Base-by-base conservation (phyloP, 2,329 filamentous ascomycete genomes). In the Talaromyces sp. region DNA sequence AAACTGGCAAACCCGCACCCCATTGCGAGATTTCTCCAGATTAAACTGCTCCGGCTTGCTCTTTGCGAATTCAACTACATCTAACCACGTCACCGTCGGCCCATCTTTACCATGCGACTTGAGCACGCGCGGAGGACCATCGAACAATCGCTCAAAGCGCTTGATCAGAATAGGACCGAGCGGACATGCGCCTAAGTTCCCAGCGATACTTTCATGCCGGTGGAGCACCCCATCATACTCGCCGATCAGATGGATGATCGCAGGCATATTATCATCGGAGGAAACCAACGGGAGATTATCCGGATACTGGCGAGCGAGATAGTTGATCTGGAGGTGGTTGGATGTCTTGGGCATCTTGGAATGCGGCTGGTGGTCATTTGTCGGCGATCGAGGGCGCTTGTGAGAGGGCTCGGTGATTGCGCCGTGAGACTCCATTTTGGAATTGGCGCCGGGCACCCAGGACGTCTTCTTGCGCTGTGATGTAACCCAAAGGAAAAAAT, bases 151-250 rank as follows among this genome's bases (percentile, higher is more conserved):
- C 70, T 96, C 91, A 69, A 96, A 91, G 37, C 90, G 87, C 73
- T 91, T 91, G 64, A 96, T 84, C 57, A 96, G 76, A 47, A 92
- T 90, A 20, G 90, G 90, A 0, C 89, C 90, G 1, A 91, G 84
- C 16, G 92, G 86, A 61, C 90, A 89, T 50, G 90, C 91, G 63
- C 91, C 91, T 22, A 96, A 80, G 65, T 91, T 93, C 52, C 88
- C 87, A 42, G 91, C 91, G 64, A 96, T 84, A 70, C 89, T 93
- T 75, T 96, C 91, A 70, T 93, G 89, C 50, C 90, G 85, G 65
- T 90, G 89, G 47, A 96, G 78, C 14, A 94, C 89, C 59, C 86
- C 90, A 82, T 92, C 90, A 72, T 96, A 96, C 63, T 91, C 87
- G 66, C 82, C 82, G 54, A 96, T 83, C 56, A 92, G 80, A 36